phyloP scores from a whole-genome alignment of 768 basidiomycete species.

The Pseudohyphozyma bogoriensis region DNA sequence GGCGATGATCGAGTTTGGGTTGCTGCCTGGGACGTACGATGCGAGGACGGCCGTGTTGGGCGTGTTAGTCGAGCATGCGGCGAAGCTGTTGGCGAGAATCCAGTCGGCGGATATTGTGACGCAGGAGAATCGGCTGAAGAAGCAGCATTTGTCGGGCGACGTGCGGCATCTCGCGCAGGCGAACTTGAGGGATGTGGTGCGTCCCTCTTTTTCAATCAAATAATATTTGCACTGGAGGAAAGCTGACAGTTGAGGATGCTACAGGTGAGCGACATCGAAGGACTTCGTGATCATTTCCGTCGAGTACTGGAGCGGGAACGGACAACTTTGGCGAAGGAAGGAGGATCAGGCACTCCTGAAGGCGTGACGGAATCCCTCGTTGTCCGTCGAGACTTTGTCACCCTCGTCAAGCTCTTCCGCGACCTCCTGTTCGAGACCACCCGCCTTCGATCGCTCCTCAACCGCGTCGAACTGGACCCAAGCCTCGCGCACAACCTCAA shows the following conservation, averaged over 20 bases:
- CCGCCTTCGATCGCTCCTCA: conserved; percentile 66
- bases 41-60: conserved; percentile 34
- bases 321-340: conserved; percentile 40
- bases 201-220: conserved; percentile 12
- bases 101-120: conserved; percentile 72
- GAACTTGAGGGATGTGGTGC: conserved; percentile 63
- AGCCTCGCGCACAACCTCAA: conserved; percentile 58
- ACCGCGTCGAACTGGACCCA: conserved; percentile 85
- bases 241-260: no score
- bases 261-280: conserved; percentile 48
- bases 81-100: conserved; percentile 54
- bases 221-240: not conserved
- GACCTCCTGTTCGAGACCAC: conserved; percentile 77
- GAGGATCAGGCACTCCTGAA: not conserved
- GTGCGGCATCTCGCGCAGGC: conserved; percentile 73
- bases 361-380: conserved; percentile 29
- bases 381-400: conserved; percentile 68
- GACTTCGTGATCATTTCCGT: conserved; percentile 65
- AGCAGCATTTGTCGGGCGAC: conserved; percentile 73
- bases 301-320: conserved; percentile 60
- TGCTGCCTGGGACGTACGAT: not conserved
- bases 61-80: conserved; percentile 45
- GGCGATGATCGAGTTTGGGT: not conserved
- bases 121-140: conserved; percentile 76
- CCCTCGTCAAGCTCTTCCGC: conserved; percentile 70